Evolutionary conservation across 2,329 filamentous ascomycete species (phyloP), one percentile per base, ranked within the genome.

Genomic region (Dichotomopilus funicola): DNA sequence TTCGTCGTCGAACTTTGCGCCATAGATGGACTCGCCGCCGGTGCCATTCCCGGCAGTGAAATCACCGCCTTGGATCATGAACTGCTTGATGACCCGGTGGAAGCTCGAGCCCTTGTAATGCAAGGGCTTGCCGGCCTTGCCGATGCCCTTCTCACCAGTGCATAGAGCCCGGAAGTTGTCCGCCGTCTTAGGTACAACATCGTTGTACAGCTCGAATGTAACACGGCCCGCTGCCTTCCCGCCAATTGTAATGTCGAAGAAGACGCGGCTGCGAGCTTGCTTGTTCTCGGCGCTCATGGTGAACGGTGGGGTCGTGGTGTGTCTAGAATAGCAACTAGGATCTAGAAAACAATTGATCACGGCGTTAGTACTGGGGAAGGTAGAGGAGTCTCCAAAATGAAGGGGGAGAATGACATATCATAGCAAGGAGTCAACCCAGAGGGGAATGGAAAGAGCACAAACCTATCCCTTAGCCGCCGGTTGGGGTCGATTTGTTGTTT

Each of bases 11-110:
- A 99, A 99, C 76, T 96, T 97, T 71, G 88, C 88, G 68, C 92
- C 92, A 70, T 97, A 99, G 72, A 99, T 97, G 61, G 88, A 94
- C 77, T 97, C 94, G 67, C 92, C 92, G 62, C 92, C 92, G 33
- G 92, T 97, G 62, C 92, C 94, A 70, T 97, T 92, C 70, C 90
- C 90, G 54, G 83, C 86, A 49, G 92, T 99, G 72, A 99, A 99
- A 73, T 97, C 94, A 73, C 94, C 92, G 68, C 94, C 91, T 76
- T 96, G 88, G 68, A 96, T 94, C 92, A 99, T 97, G 75, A 99
- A 99, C 67, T 89, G 83, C 79, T 96, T 96, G 77, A 99, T 99
- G 62, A 99, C 88, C 51, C 92, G 88, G 78, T 99, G 92, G 79
- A 99, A 97, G 65, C 77, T 78, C 59, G 89, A 95, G 64, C 89